Evolutionary conservation across 2,329 filamentous ascomycete species (phyloP).

Genomic region (Furcasterigmium furcatum): DNA sequence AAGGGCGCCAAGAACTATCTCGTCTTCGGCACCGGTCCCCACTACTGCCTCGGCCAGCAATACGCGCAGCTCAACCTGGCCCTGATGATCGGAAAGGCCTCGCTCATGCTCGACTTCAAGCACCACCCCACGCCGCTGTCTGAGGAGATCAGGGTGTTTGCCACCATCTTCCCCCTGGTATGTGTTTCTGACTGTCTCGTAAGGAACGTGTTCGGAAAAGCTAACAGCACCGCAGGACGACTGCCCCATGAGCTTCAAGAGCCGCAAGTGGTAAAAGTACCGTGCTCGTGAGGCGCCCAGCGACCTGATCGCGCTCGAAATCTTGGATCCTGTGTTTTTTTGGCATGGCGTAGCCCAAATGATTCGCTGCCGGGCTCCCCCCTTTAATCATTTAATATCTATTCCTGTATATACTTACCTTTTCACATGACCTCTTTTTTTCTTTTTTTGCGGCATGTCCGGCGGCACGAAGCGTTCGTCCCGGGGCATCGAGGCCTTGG

Average conservation of each 20-base stretch:
- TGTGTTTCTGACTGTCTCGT: too few species aligned
- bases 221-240: slow-evolving; percentile 61
- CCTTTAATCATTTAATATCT: slow-evolving; percentile 6
- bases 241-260: slow-evolving; percentile 72
- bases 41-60: slow-evolving; percentile 93
- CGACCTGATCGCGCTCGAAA: too few species aligned
- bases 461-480: too few species aligned
- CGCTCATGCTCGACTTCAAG: slow-evolving; percentile 82
- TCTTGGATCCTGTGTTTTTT: too few species aligned
- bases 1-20: slow-evolving; percentile 90
- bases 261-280: slow-evolving; percentile 46
- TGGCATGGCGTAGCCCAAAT: too few species aligned
- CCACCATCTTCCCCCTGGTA: slow-evolving; percentile 96
- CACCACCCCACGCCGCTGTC: slow-evolving; percentile 80
- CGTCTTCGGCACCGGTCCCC: slow-evolving; percentile 91
- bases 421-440: slow-evolving; percentile 4
- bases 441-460: background rate
- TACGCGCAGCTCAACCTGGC: slow-evolving; percentile 90
- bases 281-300: too few species aligned
- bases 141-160: slow-evolving; percentile 97
- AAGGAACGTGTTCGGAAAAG: too few species aligned
- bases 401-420: slow-evolving; percentile 7
- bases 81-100: slow-evolving; percentile 86
- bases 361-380: too few species aligned
- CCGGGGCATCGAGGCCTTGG: background rate